Base-by-base conservation (phyloP, 148 eudicot genomes). In the Silene uniflora region DNA sequence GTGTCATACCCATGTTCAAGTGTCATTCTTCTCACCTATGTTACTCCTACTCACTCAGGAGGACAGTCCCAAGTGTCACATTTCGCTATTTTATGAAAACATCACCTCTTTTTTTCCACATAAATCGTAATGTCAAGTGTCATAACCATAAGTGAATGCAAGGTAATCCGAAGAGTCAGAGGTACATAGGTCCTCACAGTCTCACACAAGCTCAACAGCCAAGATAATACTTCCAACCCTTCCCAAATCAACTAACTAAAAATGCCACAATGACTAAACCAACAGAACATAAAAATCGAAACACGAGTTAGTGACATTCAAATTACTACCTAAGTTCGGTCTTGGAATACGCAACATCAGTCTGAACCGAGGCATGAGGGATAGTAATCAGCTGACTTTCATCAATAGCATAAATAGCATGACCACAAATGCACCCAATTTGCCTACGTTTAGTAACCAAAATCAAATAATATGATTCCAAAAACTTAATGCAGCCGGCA, bases 351-450 rank as follows among this genome's bases (percentile, higher is more conserved):
- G 99, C 96, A 67, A 84, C 74, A 71, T 95, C 98, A 29, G 97
- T 88, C 85, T 88, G 96, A 78, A 95, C 85, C 22, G 99, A 87
- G 22, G 84, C 84, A 77, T 92, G 97, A 11, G 99, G 99, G 73
- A 95, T 89, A 23, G 94, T 85, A n/a, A 95, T 89, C 77, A 95
- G 78, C 75, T 95, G 97, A 80, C 89, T 92, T 83, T 95, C 98
- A 63, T 90, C 94, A 82, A 95, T 95, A 61, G 89, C 73, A 78
- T 92, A 95, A 60, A 95, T 87, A n/a, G 98, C 94, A 89, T 95
- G 98, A 67, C 99, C 99, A 84, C 99, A 92, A 67, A 95, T 84
- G 66, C 86, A 85, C 66, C 99, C 99, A 81, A 95, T 91, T 84
- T 95, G 98, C 61, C 90, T 79, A 24, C 98, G 87, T 79, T 91